phyloP scores from a whole-genome alignment of 768 basidiomycete genomes.

The Suillus fuscotomentosus region DNA sequence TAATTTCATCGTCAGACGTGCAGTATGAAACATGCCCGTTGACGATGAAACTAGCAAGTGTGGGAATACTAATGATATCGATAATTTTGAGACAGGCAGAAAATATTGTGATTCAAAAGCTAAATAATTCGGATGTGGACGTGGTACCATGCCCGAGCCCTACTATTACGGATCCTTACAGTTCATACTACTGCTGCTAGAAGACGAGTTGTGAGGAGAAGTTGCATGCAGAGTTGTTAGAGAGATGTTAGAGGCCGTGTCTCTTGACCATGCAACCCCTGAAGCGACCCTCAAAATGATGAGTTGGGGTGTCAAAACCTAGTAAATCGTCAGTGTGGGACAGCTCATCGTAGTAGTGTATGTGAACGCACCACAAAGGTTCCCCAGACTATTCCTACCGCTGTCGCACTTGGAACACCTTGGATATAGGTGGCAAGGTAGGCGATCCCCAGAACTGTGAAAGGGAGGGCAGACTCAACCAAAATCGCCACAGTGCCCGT shows the following conservation, averaged over 20 bases:
- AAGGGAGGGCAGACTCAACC: constrained; percentile 5
- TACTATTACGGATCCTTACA: neutral
- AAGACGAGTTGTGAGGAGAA: neutral
- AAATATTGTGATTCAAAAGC: neutral
- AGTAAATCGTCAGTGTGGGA: neutral
- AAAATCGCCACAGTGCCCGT: neutral
- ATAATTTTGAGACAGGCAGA: neutral
- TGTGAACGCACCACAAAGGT: constrained; percentile 1
- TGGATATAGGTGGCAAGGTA: constrained; percentile 1
- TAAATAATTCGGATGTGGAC: neutral
- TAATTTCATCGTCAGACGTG: too few species aligned
- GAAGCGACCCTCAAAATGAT: neutral
- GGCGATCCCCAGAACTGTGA: constrained; percentile 1
- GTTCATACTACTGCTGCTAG: neutral
- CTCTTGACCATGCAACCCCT: constrained; percentile 3
- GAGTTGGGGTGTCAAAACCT: constrained; percentile 8
- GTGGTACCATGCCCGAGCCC: neutral
- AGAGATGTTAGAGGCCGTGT: neutral
- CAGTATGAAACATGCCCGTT: too few species aligned
- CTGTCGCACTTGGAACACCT: neutral
- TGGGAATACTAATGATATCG: neutral
- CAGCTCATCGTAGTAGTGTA: neutral
- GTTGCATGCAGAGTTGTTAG: neutral
- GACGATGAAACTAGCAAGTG: too few species aligned
- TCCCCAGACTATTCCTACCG: neutral